Base-by-base conservation (phyloP, 1,284 basidiomycete genomes). In the Retiboletus flavoniger region DNA sequence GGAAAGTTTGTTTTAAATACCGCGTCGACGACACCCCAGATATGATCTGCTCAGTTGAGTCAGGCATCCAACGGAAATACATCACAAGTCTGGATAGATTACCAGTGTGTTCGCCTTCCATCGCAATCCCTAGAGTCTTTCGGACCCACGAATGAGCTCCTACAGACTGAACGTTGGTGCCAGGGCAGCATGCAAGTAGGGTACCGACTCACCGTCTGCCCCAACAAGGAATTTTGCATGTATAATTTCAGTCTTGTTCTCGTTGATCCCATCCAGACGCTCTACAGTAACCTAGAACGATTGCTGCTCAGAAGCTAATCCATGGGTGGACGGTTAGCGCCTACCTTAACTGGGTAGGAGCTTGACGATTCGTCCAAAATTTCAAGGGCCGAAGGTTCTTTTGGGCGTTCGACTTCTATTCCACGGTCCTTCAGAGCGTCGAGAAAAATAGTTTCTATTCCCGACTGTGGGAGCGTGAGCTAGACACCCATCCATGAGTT, bases 11-110 rank as follows among this genome's bases (percentile, higher is more conserved):
- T 89, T n/a, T 81, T 76, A 0, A 84, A 84, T 13, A 82, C 64
- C 57, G 85, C 77, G 68, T 91, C 87, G 19, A 90, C 72, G 10
- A 90, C 88, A 17, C 88, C 89, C 89, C 88, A 91, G 32, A 89
- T 79, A 55, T 79, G 85, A 54, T 90, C 10, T 24, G 24, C 4
- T 24, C 24, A 6, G 4, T 24, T 24, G 24, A 24, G 6, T 24
- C 24, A 24, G 24, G 3, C 24, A 24, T 4, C 4, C 24, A 24
- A 24, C 24, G 24, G 4, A 24, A 24, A 24, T 6, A 24, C 24
- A 24, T 24, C 24, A 24, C 24, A 24, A 24, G 24, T 24, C 24
- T 6, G 24, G 24, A 5, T 6, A 6, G 24, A 24, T 24, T 24
- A 24, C 24, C 24, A 24, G 24, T 24, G 24, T 24, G 24, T 24